These are phyloP conservation scores for Lavandula angustifolia DNA, from an alignment of 257 asterid genomes.

Conservation along the genomic window DNA sequence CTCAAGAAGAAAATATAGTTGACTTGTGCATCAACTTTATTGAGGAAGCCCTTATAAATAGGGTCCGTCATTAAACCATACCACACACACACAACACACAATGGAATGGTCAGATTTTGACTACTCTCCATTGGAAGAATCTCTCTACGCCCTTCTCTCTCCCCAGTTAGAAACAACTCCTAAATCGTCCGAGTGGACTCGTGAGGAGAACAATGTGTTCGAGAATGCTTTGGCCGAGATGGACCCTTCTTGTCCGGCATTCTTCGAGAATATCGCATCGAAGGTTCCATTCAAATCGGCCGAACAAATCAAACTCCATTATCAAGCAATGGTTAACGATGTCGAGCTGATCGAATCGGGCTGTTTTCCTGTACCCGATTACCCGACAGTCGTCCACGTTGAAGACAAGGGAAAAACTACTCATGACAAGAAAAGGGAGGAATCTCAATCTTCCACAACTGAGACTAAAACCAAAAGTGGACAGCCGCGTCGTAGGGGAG, in stretches of 20 bases:
- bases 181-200: slow-evolving; percentile 25
- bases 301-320: slow-evolving; percentile 33
- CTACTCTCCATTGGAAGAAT: slow-evolving; percentile 18
- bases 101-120: slow-evolving; percentile 36
- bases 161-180: slow-evolving; percentile 15
- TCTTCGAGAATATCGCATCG: slow-evolving; percentile 30
- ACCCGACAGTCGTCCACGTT: not conserved
- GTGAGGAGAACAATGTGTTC: slow-evolving; percentile 35
- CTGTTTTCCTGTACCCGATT: slow-evolving; percentile 26
- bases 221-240: slow-evolving; percentile 33
- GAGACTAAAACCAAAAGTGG: not conserved
- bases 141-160: slow-evolving; percentile 12
- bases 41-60: slow-evolving; percentile 20
- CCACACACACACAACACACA: slow-evolving; percentile 3
- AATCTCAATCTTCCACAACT: not conserved
- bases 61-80: not conserved
- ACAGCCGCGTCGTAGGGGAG: slow-evolving; percentile 25
- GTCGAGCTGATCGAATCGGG: slow-evolving; percentile 38
- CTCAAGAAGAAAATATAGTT: not conserved
- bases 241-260: slow-evolving; percentile 14
- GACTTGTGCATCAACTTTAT: slow-evolving; percentile 30
- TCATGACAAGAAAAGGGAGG: too few species aligned
- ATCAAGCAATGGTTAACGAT: slow-evolving; percentile 31
- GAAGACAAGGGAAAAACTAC: not conserved
- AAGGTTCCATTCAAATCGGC: slow-evolving; percentile 35